Base-by-base conservation (phyloP, 805 yeast species). In the Babjeviella inositovora region DNA sequence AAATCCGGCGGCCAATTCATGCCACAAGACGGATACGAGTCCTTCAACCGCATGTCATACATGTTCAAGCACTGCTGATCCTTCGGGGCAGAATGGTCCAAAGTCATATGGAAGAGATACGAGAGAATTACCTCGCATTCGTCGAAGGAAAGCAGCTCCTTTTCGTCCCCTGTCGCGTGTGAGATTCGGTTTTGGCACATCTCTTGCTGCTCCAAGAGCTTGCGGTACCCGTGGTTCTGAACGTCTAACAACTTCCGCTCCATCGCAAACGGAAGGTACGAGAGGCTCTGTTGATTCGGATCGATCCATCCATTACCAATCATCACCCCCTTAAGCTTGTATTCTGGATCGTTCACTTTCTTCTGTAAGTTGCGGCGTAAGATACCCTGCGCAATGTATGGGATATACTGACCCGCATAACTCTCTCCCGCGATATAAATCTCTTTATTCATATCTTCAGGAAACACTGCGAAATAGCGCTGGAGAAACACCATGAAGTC, bases 251-350 rank as follows among this genome's bases (percentile, higher is more conserved):
- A 32, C 0, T 71, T 73, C 9, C 66, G 57, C 11, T 70, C 59
- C 13, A 69, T 32, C 1, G 77, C 61, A 44, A 65, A 84, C 2
- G 92, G 92, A 17, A 79, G 46, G 35, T 75, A 80, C 10, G 93
- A 68, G 29, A 81, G 55, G 24, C 87, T 72, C 52, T 90, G 98
- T 20, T 65, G 62, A 31, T 72, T 66, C 2, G 97, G 96, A 22
- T 82, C 85, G 8, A 85, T 68, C 93, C 94, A 87, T 2, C 95
- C 96, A 47, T 87, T 87, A 9, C 95, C 95, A 28, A 90, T 73
- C 31, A 84, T 32, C 6, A 82, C 41, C 0, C 87, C 90, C 29
- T 63, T 55, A 27, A 85, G 43, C 26, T 71, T 54, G 17, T 60
- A 32, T 3, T 33, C 23, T 4, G 14, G 21, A 11, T 18, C 25